Base-by-base conservation (phyloP, 202 grass and related monocot species). In the Setaria viridis region DNA sequence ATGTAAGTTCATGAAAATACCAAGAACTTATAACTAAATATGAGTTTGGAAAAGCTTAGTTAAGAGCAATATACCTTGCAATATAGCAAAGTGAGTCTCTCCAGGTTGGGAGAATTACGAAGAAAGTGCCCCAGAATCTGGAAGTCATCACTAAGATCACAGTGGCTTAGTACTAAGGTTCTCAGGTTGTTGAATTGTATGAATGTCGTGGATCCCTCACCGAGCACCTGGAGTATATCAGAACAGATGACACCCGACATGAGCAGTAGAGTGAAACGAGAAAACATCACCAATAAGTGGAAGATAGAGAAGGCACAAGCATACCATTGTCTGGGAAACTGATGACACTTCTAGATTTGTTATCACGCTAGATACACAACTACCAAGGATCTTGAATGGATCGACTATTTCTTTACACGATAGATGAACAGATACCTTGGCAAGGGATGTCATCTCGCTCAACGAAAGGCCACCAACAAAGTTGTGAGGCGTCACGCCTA, bases 41-140 rank as follows among this genome's bases (percentile, higher is more conserved):
- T 42, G 66, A 69, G 39, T 69, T 68, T 0, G 19, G 9, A 68
- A 68, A 68, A 35, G 34, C 34, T 35, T 35, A 16, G 16, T 42
- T 43, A 43, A 41, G 65, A 9, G 43, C 34, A 42, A 42, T 43
- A 68, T 51, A 74, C 71, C 71, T 35, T 74, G 48, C 71, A 74
- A 53, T 0, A 2, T 30, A 49, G 7, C 8, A 74, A 37, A 10
- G 49, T 74, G 15, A 54, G 71, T 10, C 46, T 54, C 48, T 74
- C 71, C 30, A 74, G 4, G 3, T 12, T 74, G 14, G 71, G 49
- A 35, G 71, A 74, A 37, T 37, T 74, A 32, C 48, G 71, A 74
- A 54, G 71, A 34, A 74, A 51, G 8, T 54, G 15, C 49, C 8
- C 71, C 15, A 33, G 54, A 5, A 9, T 54, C 45, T 72, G 45